phyloP scores from a whole-genome alignment of 345 rosid genomes.

The Raphanus sativus region DNA sequence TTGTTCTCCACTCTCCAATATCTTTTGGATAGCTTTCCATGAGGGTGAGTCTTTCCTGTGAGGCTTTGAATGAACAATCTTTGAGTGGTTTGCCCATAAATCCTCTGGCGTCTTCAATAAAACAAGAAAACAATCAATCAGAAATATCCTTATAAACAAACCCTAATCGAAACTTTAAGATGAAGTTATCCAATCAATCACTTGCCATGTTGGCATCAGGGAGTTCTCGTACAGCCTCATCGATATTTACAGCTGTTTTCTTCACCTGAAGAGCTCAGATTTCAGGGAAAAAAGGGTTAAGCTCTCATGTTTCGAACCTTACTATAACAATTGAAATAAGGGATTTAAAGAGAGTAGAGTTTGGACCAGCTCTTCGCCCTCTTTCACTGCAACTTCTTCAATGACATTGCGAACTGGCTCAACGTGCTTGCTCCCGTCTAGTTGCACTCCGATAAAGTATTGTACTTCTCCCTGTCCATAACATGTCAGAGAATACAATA shows the following conservation, averaged over 20 bases:
- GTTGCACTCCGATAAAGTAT: slow-evolving; percentile 93
- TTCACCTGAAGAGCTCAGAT: slow-evolving; percentile 56
- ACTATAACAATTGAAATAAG: neutral
- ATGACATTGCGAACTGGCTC: slow-evolving; percentile 77
- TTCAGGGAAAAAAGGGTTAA: neutral
- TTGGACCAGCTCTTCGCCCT: slow-evolving; percentile 66
- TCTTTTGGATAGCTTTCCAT: slow-evolving; percentile 84
- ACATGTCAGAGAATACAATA: neutral
- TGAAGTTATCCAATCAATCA: neutral
- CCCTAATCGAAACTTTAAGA: slow-evolving; percentile 7
- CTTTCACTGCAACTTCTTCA: slow-evolving; percentile 61
- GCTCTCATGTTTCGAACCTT: neutral
- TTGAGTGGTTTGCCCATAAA: slow-evolving; percentile 86
- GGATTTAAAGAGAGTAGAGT: neutral
- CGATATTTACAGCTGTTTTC: slow-evolving; percentile 82
- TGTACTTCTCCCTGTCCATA: slow-evolving; percentile 85
- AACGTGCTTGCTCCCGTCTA: slow-evolving; percentile 90
- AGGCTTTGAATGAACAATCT: slow-evolving; percentile 76
- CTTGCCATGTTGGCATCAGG: slow-evolving; percentile 91
- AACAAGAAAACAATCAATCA: neutral
- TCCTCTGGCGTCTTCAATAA: slow-evolving; percentile 84
- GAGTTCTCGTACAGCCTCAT: slow-evolving; percentile 90
- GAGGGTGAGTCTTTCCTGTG: slow-evolving; percentile 72
- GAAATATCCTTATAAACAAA: neutral
- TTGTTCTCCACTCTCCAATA: slow-evolving; percentile 63